A percentile compares a stretch with the other conserved stretches of the same genome.
Conservation (phyloP, 2,329 filamentous ascomycete species). For the Aspergillus sp. region DNA sequence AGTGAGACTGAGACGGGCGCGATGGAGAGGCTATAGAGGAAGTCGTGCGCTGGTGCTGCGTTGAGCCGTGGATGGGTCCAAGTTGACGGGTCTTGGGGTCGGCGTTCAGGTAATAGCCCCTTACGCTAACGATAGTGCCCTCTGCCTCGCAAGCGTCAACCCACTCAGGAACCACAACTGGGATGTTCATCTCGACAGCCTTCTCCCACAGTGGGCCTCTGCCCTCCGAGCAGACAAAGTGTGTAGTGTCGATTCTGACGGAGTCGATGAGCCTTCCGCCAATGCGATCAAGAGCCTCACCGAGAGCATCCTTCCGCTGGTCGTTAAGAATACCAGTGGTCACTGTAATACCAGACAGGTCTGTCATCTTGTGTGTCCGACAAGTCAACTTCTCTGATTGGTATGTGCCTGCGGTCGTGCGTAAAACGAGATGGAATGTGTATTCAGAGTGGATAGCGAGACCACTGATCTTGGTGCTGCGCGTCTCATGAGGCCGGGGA, state of each 20-base stretch:
- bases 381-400: constrained; percentile 80
- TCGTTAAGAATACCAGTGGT: constrained; percentile 83
- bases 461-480: constrained; percentile 94
- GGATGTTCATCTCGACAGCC: constrained; percentile 96
- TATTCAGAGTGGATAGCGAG: constrained; percentile 97
- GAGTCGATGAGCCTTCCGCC: constrained; percentile 88
- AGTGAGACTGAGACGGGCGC: constrained; percentile 20
- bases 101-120: constrained; percentile 94
- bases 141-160: constrained; percentile 93
- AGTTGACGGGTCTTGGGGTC: constrained; percentile 62
- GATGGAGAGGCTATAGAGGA: constrained; percentile 27
- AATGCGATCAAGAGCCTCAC: constrained; percentile 77
- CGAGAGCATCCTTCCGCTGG: constrained; percentile 69
- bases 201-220: constrained; percentile 91
- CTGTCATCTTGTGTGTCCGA: constrained; percentile 97
- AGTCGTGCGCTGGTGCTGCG: constrained; percentile 35
- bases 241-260: constrained; percentile 94
- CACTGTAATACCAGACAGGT: constrained; percentile 91
- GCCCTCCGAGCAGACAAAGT: constrained; percentile 96
- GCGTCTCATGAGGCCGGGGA: constrained; percentile 79
- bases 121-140: constrained; percentile 87
- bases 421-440: constrained; percentile 86
- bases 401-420: constrained; percentile 86
- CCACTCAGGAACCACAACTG: constrained; percentile 95
- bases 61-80: constrained; percentile 36